Evolutionary conservation across 306 rosid species (phyloP).

Genomic region (Quercus cerris): DNA sequence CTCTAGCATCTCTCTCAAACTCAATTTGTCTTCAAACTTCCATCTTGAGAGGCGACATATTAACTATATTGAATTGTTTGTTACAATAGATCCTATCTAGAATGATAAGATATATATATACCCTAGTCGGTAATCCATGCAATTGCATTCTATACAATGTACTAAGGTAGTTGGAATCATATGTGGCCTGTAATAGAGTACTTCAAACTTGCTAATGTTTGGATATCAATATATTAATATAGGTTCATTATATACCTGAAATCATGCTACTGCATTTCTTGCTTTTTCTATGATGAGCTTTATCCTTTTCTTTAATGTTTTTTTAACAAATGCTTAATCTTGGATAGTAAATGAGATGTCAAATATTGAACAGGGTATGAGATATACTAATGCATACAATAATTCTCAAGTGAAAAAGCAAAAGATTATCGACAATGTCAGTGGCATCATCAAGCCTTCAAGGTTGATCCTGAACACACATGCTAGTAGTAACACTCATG

Average conservation of each 20-base stretch:
- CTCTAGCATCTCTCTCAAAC: too few relatives aligned
- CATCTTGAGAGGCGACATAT: too few relatives aligned
- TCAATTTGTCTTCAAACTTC: too few relatives aligned
- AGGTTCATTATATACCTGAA: background rate
- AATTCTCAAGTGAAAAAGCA: slow-evolving; percentile 26
- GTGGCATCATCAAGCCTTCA: slow-evolving; percentile 50
- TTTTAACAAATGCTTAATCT: background rate
- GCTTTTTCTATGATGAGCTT: background rate
- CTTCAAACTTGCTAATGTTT: background rate
- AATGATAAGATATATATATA: too few relatives aligned
- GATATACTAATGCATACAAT: slow-evolving; percentile 18
- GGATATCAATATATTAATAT: background rate
- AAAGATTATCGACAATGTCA: slow-evolving; percentile 34
- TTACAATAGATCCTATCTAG: too few relatives aligned
- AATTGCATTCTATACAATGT: too few relatives aligned
- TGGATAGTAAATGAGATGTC: background rate
- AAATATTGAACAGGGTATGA: slow-evolving; percentile 26
- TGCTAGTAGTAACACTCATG: background rate
- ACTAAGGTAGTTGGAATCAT: too few relatives aligned
- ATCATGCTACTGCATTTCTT: background rate
- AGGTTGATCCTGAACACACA: slow-evolving; percentile 27
- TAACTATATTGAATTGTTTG: too few relatives aligned
- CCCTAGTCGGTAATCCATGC: fast-evolving
- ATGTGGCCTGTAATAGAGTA: background rate
- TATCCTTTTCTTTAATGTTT: background rate